A percentile compares a stretch with the other conserved stretches of the same genome.
phyloP scores from a whole-genome alignment of 495 filamentous ascomycete genomes.

The Poronia punctata region DNA sequence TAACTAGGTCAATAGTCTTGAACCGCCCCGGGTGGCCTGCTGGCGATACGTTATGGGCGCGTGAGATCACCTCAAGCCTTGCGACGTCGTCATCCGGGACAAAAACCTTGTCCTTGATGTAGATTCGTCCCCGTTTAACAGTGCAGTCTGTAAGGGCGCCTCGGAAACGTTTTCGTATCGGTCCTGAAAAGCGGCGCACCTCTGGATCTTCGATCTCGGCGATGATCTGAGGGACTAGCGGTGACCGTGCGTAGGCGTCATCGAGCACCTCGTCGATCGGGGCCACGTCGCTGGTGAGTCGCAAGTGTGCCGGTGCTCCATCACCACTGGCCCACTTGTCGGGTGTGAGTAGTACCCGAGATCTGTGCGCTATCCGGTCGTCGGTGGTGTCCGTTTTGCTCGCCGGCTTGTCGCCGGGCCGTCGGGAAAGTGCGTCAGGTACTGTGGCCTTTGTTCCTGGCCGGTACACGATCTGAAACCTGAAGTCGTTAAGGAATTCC shows the following conservation, averaged over 20 bases:
- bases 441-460: background rate
- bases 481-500: background rate
- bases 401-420: conserved; percentile 76
- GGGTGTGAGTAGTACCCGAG: background rate
- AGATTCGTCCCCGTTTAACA: background rate
- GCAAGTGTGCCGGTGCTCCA: too few species aligned
- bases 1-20: background rate
- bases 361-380: background rate
- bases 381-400: conserved; percentile 35
- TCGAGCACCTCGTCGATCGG: too few species aligned
- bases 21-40: background rate
- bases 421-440: background rate
- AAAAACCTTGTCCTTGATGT: background rate
- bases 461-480: background rate
- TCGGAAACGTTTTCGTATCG: background rate
- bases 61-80: background rate
- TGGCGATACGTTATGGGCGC: background rate
- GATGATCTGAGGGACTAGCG: too few species aligned
- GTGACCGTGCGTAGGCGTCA: too few species aligned
- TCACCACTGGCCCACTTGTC: too few species aligned
- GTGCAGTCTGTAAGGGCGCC: background rate
- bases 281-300: too few species aligned
- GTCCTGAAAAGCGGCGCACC: background rate
- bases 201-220: background rate
- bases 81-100: background rate